Percentiles rank a stretch among this genome's conserved stretches.
These are phyloP conservation scores for Astrothelium subdiscretum DNA, from an alignment of 495 filamentous ascomycete species.

Conservation along the genomic window DNA sequence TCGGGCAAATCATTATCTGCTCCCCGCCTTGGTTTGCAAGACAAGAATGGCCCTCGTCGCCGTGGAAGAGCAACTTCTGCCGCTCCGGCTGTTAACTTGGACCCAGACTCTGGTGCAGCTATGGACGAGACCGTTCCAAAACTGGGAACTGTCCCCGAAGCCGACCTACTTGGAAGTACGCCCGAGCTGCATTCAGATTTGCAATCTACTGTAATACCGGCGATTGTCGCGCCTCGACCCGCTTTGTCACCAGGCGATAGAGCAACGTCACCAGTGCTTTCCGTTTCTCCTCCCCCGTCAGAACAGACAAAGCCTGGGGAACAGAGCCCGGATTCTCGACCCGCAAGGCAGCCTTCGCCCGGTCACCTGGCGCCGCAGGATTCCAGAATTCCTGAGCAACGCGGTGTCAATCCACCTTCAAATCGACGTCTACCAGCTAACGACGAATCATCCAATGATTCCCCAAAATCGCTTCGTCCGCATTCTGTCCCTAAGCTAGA, in stretches of 20 bases:
- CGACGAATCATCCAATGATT: neutral
- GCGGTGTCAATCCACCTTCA: conserved; percentile 4
- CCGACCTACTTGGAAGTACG: conserved; percentile 19
- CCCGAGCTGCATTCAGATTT: conserved; percentile 2
- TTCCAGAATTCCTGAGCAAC: neutral
- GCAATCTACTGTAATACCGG: neutral
- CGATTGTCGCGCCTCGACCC: neutral
- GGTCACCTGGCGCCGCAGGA: neutral
- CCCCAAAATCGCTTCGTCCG: conserved; percentile 21
- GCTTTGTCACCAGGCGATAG: neutral
- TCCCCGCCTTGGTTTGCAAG: conserved; percentile 19
- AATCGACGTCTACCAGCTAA: conserved; percentile 25
- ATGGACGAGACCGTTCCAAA: neutral
- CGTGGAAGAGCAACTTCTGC: conserved; percentile 50
- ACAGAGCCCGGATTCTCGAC: neutral
- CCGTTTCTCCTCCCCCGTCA: conserved; percentile 34
- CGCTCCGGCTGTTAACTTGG: conserved; percentile 39
- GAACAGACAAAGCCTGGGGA: neutral
- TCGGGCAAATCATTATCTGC: conserved; percentile 15
- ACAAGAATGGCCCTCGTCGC: conserved; percentile 24
- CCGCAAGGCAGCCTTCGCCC: neutral
- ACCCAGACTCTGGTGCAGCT: conserved; percentile 16
- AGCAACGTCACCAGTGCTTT: conserved; percentile 20
- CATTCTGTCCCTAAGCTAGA: conserved; percentile 28
- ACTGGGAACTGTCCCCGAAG: conserved; percentile 13